phyloP scores from a whole-genome alignment of 2,329 filamentous ascomycete species.

The Fonsecaea monophora region DNA sequence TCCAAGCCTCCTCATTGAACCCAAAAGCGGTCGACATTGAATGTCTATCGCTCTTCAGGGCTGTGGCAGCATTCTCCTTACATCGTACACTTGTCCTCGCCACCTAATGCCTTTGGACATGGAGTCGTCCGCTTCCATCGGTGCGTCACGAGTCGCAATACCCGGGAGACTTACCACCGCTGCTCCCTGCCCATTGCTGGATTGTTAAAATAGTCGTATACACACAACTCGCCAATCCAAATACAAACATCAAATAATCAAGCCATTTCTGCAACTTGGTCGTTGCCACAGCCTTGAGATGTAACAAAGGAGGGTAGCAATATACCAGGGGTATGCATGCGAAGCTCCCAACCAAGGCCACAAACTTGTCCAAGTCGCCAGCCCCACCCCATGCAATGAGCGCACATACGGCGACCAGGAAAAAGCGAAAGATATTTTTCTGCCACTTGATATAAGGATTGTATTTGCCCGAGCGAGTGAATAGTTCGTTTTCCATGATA shows the following conservation, averaged over 20 bases:
- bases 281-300: slow-evolving; percentile 79
- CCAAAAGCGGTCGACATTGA: not conserved
- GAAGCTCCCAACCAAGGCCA: slow-evolving; percentile 94
- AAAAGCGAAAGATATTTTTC: slow-evolving; percentile 96
- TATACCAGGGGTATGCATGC: slow-evolving; percentile 97
- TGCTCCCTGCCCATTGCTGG: slow-evolving; percentile 78
- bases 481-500: slow-evolving; percentile 92
- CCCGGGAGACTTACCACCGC: slow-evolving; percentile 60
- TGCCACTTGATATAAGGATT: slow-evolving; percentile 99
- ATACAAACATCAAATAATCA: slow-evolving; percentile 78
- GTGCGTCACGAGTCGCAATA: slow-evolving; percentile 63
- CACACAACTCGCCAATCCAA: slow-evolving; percentile 84
- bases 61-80: not conserved
- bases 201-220: slow-evolving; percentile 91
- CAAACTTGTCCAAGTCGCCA: slow-evolving; percentile 95
- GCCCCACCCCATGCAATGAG: slow-evolving; percentile 90
- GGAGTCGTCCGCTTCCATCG: not conserved
- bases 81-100: not conserved
- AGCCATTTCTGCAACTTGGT: slow-evolving; percentile 70
- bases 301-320: slow-evolving; percentile 95
- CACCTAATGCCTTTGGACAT: not conserved
- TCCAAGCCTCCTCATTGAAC: not conserved
- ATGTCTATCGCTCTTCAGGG: not conserved
- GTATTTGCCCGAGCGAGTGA: slow-evolving; percentile 93
- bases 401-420: slow-evolving; percentile 85